Base-by-base conservation (phyloP, 2,329 filamentous ascomycete genomes). In the Aspergillus candidus region DNA sequence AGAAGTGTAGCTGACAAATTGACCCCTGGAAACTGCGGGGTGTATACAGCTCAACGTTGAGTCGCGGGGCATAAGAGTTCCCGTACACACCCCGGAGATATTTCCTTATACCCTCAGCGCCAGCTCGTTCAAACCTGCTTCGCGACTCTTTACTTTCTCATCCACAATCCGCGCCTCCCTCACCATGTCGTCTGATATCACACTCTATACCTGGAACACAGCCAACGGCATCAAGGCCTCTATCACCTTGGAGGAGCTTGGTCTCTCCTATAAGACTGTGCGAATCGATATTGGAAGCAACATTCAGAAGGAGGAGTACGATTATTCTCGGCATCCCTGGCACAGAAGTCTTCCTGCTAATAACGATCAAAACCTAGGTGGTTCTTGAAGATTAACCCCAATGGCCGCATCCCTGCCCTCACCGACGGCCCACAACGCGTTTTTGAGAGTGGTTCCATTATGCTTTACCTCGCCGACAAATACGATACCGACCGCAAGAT, bases 331-430 rank as follows among this genome's bases (percentile, higher is more conserved):
- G n/a, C n/a, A n/a, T n/a, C n/a, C n/a, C n/a, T n/a, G n/a, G n/a
- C n/a, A n/a, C n/a, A n/a, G n/a, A 29, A 4, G 35, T 12, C 10
- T 29, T 27, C 11, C 35, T 41, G 11, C 43, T 27, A 15, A 22
- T 11, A n/a, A 2, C 13, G 4, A n/a, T 30, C 33, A 12, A 12
- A 3, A 14, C 3, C 34, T 15, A 58, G 58, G 10, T 72, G 70
- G 69, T 75, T 67, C 52, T 49, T 73, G 35, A 63, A 69, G 35
- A 71, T 73, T 45, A 73, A 73, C 45, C 72, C 71, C n/a, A 74
- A 73, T 50, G 72, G 71, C 29, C 67, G 71, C 32, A 73, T 74
- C 41, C 72, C 71, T 13, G 72, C 70, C 13, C 61, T 74, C 35
- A 58, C 65, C 29, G 71, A 74, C 52, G 59, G 60, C 32, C 47